Percentiles rank a stretch among this genome's conserved stretches.
phyloP scores from a whole-genome alignment of 2,329 filamentous ascomycete genomes.

The Cyphellophora europaea region DNA sequence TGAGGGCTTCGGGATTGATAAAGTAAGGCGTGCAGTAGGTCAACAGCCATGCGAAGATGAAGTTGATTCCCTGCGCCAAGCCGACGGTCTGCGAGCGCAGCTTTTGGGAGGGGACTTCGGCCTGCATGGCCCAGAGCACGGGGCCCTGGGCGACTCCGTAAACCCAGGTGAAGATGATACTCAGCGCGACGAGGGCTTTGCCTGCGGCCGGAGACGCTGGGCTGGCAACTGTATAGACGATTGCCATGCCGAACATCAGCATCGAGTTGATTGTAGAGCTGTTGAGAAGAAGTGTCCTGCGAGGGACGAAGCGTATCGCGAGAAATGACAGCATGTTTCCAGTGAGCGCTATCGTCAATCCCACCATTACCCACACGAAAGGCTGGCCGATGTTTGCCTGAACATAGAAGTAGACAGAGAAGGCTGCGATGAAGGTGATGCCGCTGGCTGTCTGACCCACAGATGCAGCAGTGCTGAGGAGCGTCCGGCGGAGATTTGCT shows the following conservation, averaged over 20 bases:
- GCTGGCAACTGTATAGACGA: neutral
- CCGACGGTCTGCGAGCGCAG: conserved; percentile 27
- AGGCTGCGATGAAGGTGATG: too few species aligned
- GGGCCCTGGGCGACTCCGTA: neutral
- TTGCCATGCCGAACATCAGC: conserved; percentile 1
- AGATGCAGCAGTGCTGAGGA: too few species aligned
- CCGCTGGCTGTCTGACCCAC: too few species aligned
- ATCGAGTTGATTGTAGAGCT: too few species aligned
- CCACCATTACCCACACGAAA: too few species aligned
- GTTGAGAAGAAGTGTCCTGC: too few species aligned
- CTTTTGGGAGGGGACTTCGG: conserved; percentile 21
- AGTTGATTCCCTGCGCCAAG: conserved; percentile 24
- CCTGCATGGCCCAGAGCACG: neutral
- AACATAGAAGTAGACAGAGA: too few species aligned
- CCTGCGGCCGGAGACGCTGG: neutral
- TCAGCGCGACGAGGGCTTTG: neutral
- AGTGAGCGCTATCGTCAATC: too few species aligned
- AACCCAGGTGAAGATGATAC: neutral
- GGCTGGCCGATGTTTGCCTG: too few species aligned
- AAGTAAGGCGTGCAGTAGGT: conserved; percentile 17
- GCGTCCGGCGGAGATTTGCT: too few species aligned
- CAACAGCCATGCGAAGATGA: conserved; percentile 26
- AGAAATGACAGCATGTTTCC: too few species aligned
- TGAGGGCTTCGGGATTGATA: conserved; percentile 1
- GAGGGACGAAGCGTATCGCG: too few species aligned